Evolutionary conservation across 1,139 yeast genomes (phyloP).

Genomic region (Candida tropicalis): DNA sequence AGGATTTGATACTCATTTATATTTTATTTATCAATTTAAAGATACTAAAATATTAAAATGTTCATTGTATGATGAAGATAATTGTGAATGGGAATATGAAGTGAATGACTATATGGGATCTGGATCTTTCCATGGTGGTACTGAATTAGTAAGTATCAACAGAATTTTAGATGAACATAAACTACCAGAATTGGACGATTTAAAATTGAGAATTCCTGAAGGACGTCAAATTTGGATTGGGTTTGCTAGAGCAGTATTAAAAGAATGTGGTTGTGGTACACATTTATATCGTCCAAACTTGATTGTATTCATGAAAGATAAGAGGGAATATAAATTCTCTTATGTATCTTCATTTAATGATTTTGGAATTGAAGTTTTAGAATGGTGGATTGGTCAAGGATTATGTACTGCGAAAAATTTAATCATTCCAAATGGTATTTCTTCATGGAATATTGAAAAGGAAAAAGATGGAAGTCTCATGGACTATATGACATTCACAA

Average conservation of each 20-base stretch:
- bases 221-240: conserved; percentile 52
- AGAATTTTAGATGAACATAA: conserved; percentile 16
- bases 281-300: conserved; percentile 50
- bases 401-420: conserved; percentile 26
- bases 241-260: conserved; percentile 51
- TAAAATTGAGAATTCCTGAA: conserved; percentile 11
- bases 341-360: conserved; percentile 37
- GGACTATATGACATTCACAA: conserved; percentile 34
- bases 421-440: conserved; percentile 40
- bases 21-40: conserved; percentile 31
- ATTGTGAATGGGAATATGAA: conserved; percentile 31
- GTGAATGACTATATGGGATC: conserved; percentile 22
- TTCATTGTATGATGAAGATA: conserved; percentile 16
- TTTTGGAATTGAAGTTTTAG: conserved; percentile 34
- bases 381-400: conserved; percentile 30
- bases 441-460: conserved; percentile 32
- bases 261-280: conserved; percentile 49
- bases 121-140: conserved; percentile 41
- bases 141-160: conserved; percentile 28
- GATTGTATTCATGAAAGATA: conserved; percentile 39
- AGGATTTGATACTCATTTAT: conserved; percentile 22
- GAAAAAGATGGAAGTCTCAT: conserved; percentile 16
- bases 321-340: conserved; percentile 26
- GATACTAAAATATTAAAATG: conserved; percentile 28
- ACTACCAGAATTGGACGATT: conserved; percentile 4